Evolutionary conservation across 2,329 filamentous ascomycete genomes (phyloP).

Genomic region (Neofusicoccum cordaticola): DNA sequence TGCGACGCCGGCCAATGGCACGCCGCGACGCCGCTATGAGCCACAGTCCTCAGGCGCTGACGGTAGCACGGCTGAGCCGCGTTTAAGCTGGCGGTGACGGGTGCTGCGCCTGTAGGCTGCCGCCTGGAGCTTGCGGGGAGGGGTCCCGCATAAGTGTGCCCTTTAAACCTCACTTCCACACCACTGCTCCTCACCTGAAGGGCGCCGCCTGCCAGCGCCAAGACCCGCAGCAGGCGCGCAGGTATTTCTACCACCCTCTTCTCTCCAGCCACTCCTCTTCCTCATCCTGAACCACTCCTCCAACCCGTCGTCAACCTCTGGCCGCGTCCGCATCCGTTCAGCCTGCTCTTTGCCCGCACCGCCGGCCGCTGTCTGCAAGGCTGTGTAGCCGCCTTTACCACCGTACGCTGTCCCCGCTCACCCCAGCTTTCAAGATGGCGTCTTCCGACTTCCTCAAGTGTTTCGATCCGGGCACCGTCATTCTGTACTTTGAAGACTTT

Average conservation of each 20-base stretch:
- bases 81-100: neutral
- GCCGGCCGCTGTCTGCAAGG: too few species aligned
- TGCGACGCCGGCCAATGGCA: neutral
- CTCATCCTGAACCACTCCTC: too few species aligned
- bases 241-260: too few species aligned
- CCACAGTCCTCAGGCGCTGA: neutral
- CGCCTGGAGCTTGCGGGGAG: slow-evolving; percentile 3
- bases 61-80: neutral
- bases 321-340: too few species aligned
- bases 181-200: neutral
- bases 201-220: neutral
- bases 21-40: neutral
- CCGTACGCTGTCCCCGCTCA: neutral
- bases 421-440: neutral
- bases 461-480: slow-evolving; percentile 25
- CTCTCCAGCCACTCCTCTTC: too few species aligned
- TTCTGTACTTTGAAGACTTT: slow-evolving; percentile 31
- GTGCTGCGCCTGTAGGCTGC: neutral
- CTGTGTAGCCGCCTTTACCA: too few species aligned
- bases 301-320: too few species aligned
- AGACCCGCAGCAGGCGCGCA: too few species aligned
- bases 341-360: too few species aligned
- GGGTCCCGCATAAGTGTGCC: neutral
- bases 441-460: slow-evolving; percentile 18
- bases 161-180: neutral